phyloP scores from a whole-genome alignment of 2,329 filamentous ascomycete genomes.

The Aspergillus sp. region DNA sequence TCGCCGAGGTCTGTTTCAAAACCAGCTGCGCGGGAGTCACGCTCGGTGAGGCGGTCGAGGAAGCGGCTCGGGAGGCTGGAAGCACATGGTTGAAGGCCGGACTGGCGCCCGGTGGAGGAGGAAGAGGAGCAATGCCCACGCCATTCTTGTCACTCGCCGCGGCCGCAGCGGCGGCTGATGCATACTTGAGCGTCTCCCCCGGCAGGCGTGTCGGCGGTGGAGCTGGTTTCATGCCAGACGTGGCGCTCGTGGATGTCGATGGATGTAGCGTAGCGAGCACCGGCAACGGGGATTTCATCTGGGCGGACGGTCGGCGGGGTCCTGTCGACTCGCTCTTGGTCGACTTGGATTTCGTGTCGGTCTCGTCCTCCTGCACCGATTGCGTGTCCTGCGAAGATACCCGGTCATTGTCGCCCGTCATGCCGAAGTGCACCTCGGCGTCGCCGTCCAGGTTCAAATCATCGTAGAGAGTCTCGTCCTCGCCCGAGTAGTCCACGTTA shows the following conservation, averaged over 20 bases:
- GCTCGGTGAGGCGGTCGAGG: slow-evolving; percentile 58
- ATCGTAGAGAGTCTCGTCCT: slow-evolving; percentile 94
- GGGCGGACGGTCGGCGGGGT: slow-evolving; percentile 73
- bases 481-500: slow-evolving; percentile 78
- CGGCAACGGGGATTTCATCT: slow-evolving; percentile 92
- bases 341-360: slow-evolving; percentile 60
- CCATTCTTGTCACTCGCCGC: slow-evolving; percentile 84
- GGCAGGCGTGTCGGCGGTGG: slow-evolving; percentile 78
- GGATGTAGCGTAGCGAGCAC: slow-evolving; percentile 85
- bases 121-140: slow-evolving; percentile 88
- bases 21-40: slow-evolving; percentile 50
- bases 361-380: slow-evolving; percentile 80
- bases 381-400: slow-evolving; percentile 94
- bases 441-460: slow-evolving; percentile 90
- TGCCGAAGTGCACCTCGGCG: slow-evolving; percentile 74
- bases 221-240: slow-evolving; percentile 84
- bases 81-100: slow-evolving; percentile 49
- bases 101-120: slow-evolving; percentile 73
- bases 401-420: slow-evolving; percentile 75
- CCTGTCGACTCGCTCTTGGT: slow-evolving; percentile 57
- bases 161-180: slow-evolving; percentile 89
- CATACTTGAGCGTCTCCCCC: slow-evolving; percentile 92
- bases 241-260: slow-evolving; percentile 42
- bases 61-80: slow-evolving; percentile 49
- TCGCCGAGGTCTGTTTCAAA: slow-evolving; percentile 30